phyloP scores from a whole-genome alignment of 306 rosid genomes.

The Vigna hirtella region DNA sequence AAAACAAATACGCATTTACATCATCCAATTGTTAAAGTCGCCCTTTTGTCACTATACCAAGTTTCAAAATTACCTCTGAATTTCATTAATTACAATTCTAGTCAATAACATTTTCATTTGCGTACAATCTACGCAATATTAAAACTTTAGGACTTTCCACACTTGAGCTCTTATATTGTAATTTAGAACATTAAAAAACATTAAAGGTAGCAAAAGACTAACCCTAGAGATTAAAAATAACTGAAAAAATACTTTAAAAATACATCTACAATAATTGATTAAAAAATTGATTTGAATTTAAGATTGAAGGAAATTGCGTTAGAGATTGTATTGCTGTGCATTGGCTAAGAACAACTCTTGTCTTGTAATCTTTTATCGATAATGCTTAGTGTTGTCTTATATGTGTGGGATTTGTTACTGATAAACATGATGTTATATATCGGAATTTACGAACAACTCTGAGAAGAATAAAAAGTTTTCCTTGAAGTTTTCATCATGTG shows the following conservation, averaged over 20 bases:
- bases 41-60: conserved; percentile 38
- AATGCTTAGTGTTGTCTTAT: background rate
- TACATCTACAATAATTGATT: too few species aligned
- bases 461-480: conserved; percentile 48
- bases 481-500: conserved; percentile 38
- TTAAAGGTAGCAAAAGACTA: background rate
- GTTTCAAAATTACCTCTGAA: too few species aligned
- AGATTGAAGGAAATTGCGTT: too few species aligned
- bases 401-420: background rate
- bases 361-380: background rate
- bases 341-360: background rate
- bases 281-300: too few species aligned
- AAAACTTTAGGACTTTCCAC: background rate
- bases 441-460: conserved; percentile 17
- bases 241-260: too few species aligned
- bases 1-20: conserved; percentile 20
- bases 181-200: background rate
- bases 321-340: background rate
- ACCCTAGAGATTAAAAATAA: too few species aligned
- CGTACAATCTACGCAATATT: background rate
- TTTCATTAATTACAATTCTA: background rate
- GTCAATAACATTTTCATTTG: background rate
- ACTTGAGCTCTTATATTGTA: background rate
- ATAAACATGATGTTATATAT: background rate
- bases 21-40: conserved; percentile 44